Conservation (phyloP, 371 early-diverging fungal species). For the Globomyces sp. region DNA sequence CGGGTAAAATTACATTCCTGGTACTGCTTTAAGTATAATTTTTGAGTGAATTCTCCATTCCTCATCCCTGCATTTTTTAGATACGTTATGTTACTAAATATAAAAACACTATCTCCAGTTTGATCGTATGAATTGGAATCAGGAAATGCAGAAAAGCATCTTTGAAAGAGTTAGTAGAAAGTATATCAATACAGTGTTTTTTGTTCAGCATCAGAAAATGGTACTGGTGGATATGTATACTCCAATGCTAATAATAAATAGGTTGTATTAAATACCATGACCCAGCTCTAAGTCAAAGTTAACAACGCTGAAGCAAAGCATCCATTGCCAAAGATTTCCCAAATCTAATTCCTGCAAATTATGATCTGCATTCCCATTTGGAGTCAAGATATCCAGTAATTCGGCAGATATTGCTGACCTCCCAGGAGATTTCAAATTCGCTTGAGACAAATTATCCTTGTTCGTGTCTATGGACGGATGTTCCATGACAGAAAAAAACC, state of each 20-base stretch:
- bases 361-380: background rate
- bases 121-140: slow-evolving; percentile 88
- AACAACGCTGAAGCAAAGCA: slow-evolving; percentile 83
- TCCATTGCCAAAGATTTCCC: slow-evolving; percentile 71
- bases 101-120: slow-evolving; percentile 87
- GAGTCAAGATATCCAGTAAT: slow-evolving; percentile 3
- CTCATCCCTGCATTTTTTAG: slow-evolving; percentile 46
- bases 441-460: no score
- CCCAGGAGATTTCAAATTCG: no score
- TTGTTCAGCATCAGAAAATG: slow-evolving; percentile 68
- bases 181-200: slow-evolving; percentile 69
- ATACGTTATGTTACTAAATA: slow-evolving; percentile 56
- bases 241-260: slow-evolving; percentile 63
- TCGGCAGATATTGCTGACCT: background rate
- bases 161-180: slow-evolving; percentile 22
- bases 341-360: slow-evolving; percentile 15
- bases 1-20: slow-evolving; percentile 1
- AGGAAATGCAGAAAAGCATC: slow-evolving; percentile 93
- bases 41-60: slow-evolving; percentile 29
- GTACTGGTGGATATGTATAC: slow-evolving; percentile 78
- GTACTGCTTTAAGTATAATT: slow-evolving; percentile 27
- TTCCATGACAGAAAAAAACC: no score
- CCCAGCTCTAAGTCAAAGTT: slow-evolving; percentile 95
- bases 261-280: slow-evolving; percentile 44
- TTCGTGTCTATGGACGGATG: no score